phyloP scores from a whole-genome alignment of 192 early-diverging fungal species.

The Radiomyces spectabilis region DNA sequence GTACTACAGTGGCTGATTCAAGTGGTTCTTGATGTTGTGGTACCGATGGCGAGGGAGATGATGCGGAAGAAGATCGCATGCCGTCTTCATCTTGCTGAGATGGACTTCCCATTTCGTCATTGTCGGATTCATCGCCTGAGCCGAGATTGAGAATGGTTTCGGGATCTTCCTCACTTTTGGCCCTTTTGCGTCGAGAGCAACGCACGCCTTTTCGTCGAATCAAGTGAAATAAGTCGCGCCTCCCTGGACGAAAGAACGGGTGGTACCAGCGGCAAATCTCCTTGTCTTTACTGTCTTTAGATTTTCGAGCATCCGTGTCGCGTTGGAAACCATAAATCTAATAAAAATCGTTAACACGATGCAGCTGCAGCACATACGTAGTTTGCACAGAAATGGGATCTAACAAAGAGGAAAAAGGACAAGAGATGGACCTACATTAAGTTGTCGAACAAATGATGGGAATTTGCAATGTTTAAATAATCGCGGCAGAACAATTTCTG shows the following conservation, averaged over 20 bases:
- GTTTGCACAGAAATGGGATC: neutral
- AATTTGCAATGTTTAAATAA: constrained; percentile 44
- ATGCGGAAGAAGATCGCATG: neutral
- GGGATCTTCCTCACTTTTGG: constrained; percentile 4
- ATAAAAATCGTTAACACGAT: neutral
- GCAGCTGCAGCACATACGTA: neutral
- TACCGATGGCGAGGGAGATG: constrained; percentile 3
- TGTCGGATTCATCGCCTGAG: constrained; percentile 3
- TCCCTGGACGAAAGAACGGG: constrained; percentile 31
- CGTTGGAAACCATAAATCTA: constrained; percentile 44
- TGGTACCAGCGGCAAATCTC: constrained; percentile 39
- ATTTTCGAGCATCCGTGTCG: constrained; percentile 40
- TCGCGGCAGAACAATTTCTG: constrained; percentile 30
- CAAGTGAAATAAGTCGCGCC: constrained; percentile 32
- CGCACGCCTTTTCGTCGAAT: constrained; percentile 30
- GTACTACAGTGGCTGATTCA: neutral
- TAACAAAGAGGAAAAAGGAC: neutral
- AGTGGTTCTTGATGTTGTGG: constrained; percentile 2
- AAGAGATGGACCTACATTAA: constrained; percentile 28
- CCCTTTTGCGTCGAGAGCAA: constrained; percentile 9
- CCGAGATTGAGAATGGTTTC: constrained; percentile 10
- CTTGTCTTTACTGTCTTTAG: constrained; percentile 34
- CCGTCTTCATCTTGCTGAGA: neutral
- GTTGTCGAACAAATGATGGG: constrained; percentile 40
- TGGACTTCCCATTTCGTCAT: neutral